Evolutionary conservation across 164 flowering plant genomes (phyloP), one percentile per base, ranked within the genome.

Genomic region (Vitis labrusca): DNA sequence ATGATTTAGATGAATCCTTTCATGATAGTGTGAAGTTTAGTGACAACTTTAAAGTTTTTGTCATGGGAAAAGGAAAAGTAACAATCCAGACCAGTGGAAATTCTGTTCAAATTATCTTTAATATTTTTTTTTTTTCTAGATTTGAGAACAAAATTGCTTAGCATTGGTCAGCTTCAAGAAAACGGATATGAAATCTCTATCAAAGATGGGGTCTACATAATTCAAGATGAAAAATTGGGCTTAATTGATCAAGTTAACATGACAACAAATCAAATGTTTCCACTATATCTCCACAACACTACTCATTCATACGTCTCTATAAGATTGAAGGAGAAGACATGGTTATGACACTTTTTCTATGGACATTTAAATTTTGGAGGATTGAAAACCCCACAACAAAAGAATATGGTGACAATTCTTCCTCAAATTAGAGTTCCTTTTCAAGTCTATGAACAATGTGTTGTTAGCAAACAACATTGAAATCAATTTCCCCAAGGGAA

Each of bases 201-300:
- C 3, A 61, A 66, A 66, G 49, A 62, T 10, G 72, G 72, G 16
- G 55, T 66, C 0, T 76, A 64, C 29, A 12, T 27, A 19, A 67
- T 67, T 57, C 53, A 67, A 57, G 75, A 76, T 58, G 65, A 3
- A 10, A 74, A 74, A 16, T 50, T 63, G 16, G 72, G 68, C 37
- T 57, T 68, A 29, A 63, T 68, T 63, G 71, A 70, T 60, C 49
- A 32, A 16, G 69, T 56, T 6, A 54, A 66, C 3, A 66, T 66
- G 61, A 66, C 51, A 3, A 0, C 50, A 12, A 64, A 68, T 29
- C 9, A 50, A 10, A 69, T 69, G 72, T 70, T 70, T 48, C 67
- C 73, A 2, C n/a, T 70, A 0, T 32, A 51, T 54, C 54, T 65
- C 48, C 53, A 16, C 15, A 52, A 14, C 14, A 65, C n/a, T 1